Evolutionary conservation across 192 early-diverging fungal genomes (phyloP).

Genomic region (Gonapodya prolifera): DNA sequence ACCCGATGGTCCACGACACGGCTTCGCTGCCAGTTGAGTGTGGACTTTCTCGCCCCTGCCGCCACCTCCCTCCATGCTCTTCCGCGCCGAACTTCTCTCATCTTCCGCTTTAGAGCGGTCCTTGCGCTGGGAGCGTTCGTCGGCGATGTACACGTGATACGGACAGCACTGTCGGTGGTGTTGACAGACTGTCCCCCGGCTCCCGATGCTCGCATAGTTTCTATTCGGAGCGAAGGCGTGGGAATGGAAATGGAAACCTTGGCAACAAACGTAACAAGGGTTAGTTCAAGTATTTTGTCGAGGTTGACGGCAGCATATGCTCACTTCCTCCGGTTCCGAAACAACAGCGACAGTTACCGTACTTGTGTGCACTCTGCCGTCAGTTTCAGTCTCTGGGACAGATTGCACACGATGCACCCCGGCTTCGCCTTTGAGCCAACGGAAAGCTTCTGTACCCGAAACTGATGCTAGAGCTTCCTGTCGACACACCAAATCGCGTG

Average conservation of each 20-base stretch:
- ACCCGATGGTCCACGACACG: constrained; percentile 74
- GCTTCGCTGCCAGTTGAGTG: constrained; percentile 66
- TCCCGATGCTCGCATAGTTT: constrained; percentile 61
- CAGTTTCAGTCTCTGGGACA: constrained; percentile 62
- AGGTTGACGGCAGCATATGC: no score
- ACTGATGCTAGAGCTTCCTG: constrained; percentile 54
- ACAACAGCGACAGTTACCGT: constrained; percentile 69
- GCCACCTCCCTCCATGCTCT: constrained; percentile 46
- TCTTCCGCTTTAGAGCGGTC: constrained; percentile 71
- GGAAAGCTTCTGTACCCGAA: constrained; percentile 57
- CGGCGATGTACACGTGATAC: constrained; percentile 76
- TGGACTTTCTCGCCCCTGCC: constrained; percentile 70
- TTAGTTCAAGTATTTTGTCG: constrained; percentile 38
- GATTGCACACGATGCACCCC: constrained; percentile 75
- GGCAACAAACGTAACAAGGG: constrained; percentile 80
- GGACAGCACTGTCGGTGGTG: not conserved
- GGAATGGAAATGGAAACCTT: constrained; percentile 76
- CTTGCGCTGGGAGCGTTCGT: constrained; percentile 83
- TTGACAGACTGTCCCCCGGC: constrained; percentile 56
- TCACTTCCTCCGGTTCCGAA: constrained; percentile 55
- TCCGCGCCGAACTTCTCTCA: constrained; percentile 44
- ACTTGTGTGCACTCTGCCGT: constrained; percentile 65
- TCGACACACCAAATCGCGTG: no score
- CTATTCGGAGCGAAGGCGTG: constrained; percentile 53
- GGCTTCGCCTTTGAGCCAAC: constrained; percentile 63